Conservation (phyloP, 2,329 filamentous ascomycete species). For the Pseudopithomyces chartarum region DNA sequence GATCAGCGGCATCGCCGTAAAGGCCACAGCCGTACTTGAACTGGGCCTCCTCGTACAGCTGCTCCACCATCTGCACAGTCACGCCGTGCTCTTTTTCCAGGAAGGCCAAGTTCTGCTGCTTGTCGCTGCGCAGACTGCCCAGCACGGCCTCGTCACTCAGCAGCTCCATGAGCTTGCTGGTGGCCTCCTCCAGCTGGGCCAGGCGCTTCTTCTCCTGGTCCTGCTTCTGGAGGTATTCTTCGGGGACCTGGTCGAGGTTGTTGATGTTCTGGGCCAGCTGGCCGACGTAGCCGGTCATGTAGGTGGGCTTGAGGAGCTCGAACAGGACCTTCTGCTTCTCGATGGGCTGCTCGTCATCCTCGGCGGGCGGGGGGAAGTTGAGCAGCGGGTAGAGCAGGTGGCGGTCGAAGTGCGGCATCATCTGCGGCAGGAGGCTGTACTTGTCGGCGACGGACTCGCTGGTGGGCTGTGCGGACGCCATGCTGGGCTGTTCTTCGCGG, state of each 20-base stretch:
- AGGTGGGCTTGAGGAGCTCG: slow-evolving; percentile 92
- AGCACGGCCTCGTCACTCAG: slow-evolving; percentile 89
- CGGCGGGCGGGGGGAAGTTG: slow-evolving; percentile 82
- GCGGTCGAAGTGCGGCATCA: slow-evolving; percentile 90
- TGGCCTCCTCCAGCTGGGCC: slow-evolving; percentile 84
- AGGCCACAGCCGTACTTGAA: slow-evolving; percentile 98
- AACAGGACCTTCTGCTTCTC: slow-evolving; percentile 88
- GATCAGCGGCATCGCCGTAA: slow-evolving; percentile 86
- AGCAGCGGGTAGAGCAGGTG: slow-evolving; percentile 96
- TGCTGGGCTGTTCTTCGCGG: slow-evolving; percentile 30
- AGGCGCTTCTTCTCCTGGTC: slow-evolving; percentile 85
- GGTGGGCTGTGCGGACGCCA: slow-evolving; percentile 44
- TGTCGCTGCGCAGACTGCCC: slow-evolving; percentile 89
- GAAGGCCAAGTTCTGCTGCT: slow-evolving; percentile 98
- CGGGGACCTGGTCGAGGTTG: slow-evolving; percentile 74
- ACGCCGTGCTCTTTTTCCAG: slow-evolving; percentile 96
- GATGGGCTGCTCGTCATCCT: slow-evolving; percentile 74
- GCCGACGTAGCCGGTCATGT: slow-evolving; percentile 98
- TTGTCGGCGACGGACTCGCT: slow-evolving; percentile 64
- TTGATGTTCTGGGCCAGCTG: slow-evolving; percentile 90
- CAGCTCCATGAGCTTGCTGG: slow-evolving; percentile 84
- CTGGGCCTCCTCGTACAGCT: slow-evolving; percentile 92
- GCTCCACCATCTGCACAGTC: slow-evolving; percentile 93
- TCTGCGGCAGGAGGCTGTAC: slow-evolving; percentile 82
- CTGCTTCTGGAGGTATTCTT: slow-evolving; percentile 86